Evolutionary conservation across 208 protist species (phyloP), one percentile per base, ranked within the genome.

Genomic region (Acanthamoeba healyi): DNA sequence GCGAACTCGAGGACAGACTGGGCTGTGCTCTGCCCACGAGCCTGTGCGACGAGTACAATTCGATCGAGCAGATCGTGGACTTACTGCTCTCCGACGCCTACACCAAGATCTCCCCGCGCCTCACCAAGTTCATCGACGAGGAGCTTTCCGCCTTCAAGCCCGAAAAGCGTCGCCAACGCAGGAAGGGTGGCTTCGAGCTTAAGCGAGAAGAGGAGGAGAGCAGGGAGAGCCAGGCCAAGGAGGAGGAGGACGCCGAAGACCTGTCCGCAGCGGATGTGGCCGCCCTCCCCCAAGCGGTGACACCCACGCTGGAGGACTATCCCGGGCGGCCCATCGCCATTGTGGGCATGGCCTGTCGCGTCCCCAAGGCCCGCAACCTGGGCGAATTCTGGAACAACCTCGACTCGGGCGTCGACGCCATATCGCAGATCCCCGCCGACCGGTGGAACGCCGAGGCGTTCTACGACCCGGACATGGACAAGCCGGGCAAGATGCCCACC

Each of bases 401-500:
- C 19, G 19, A 88, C 3, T 36, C 72, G 49, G 42, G 67, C 0
- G 77, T 96, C 22, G 95, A 96, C 49, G 88, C 54, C 54, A 95
- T 96, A 9, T 36, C 82, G 4, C 10, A 22, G 29, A 93, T 96
- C 32, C 58, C 95, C 24, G 58, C 81, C n/a, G 95, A 96, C 6
- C 46, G 95, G 54, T 96, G 95, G 95, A 36, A 84, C 24, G 32
- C n/a, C 2, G 82, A 81, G 3, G 77, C 54, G 22, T 65, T 61
- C 65, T 81, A 96, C 3, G 58, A 70, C 49, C 42, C 77, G 10
- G 34, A 91, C 29, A 89, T 67, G 17, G 91, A 88, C 38, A 93
- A 94, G 51, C 44, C 54, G 32, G 94, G 94, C 58, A 95, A 95
- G 61, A 96, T 96, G 88, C 82, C 65, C 32, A 96, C 95, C 67